Conservation (phyloP, 805 yeast genomes). For the Metschnikowia colocasiae region DNA sequence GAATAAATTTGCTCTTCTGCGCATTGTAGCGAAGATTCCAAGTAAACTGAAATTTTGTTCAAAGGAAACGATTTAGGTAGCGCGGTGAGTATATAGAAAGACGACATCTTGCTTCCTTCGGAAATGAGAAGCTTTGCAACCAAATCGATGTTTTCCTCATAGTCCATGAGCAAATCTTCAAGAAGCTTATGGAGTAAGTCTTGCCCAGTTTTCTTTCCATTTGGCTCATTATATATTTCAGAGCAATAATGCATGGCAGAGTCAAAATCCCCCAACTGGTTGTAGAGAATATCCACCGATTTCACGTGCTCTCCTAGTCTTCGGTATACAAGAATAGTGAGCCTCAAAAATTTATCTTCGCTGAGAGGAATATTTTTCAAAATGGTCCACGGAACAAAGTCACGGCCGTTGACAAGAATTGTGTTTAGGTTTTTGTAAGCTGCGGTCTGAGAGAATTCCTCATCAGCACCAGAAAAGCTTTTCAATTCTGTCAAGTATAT, state of each 20-base stretch:
- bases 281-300: constrained; percentile 58
- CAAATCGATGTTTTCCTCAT: constrained; percentile 30
- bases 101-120: constrained; percentile 49
- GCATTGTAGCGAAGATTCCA: constrained; percentile 43
- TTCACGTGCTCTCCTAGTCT: constrained; percentile 58
- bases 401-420: constrained; percentile 29
- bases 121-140: constrained; percentile 40
- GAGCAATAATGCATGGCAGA: constrained; percentile 63
- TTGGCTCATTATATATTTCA: constrained; percentile 36
- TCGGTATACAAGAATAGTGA: constrained; percentile 56
- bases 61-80: constrained; percentile 53
- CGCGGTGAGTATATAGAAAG: constrained; percentile 40
- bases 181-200: constrained; percentile 48
- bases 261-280: constrained; percentile 51
- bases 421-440: constrained; percentile 30
- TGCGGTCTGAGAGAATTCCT: constrained; percentile 14
- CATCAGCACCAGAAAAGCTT: constrained; percentile 6
- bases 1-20: constrained; percentile 39
- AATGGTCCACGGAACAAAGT: constrained; percentile 38
- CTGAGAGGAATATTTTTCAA: constrained; percentile 32
- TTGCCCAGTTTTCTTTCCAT: constrained; percentile 38
- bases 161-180: constrained; percentile 42
- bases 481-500: constrained; percentile 29
- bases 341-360: constrained; percentile 34
- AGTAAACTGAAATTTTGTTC: constrained; percentile 37